Base-by-base conservation (phyloP, 2,329 filamentous ascomycete species). In the Aspergillus aculeatinus region DNA sequence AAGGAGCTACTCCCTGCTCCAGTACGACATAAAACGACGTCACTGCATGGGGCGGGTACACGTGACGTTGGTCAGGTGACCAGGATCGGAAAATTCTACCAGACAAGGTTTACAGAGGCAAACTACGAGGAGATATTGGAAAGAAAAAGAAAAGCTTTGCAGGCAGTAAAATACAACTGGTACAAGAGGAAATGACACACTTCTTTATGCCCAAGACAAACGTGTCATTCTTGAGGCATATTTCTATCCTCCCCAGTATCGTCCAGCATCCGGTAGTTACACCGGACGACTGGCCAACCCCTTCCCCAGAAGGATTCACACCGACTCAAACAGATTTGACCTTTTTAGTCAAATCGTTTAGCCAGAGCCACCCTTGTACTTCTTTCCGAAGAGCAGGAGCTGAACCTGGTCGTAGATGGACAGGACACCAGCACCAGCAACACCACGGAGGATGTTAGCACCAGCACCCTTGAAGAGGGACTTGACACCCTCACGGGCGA, bases 371-470 rank as follows among this genome's bases (percentile, higher is more conserved):
- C 57, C 58, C 67, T 73, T 69, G 60, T 93, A 99, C 87, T 92
- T 91, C 93, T 99, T 98, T 83, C 95, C 95, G 91, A 99, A 99
- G 83, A 99, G 84, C 82, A 99, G 83, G 81, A 99, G 88, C 90
- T 99, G 95, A 82, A 91, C 91, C 88, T 98, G 94, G 83, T 99
- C 95, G 86, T 99, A 99, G 92, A 99, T 97, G 82, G 95, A 99
- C 81, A 99, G 88, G 80, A 99, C 95, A 99, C 95, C 95, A 86
- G 95, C 95, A 92, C 95, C 96, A 79, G 95, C 95, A 79, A 99
- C 95, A 97, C 95, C 96, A 96, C 95, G 95, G 85, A 99, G 95
- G 80, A 99, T 99, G 92, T 99, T 99, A 89, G 95, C 95, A 92
- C 95, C 95, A 80, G 95, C 95, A 93, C 95, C 95, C 92, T 99